These are phyloP conservation scores for Ogataea allantospora DNA, from an alignment of 805 yeast genomes.

Conservation along the genomic window DNA sequence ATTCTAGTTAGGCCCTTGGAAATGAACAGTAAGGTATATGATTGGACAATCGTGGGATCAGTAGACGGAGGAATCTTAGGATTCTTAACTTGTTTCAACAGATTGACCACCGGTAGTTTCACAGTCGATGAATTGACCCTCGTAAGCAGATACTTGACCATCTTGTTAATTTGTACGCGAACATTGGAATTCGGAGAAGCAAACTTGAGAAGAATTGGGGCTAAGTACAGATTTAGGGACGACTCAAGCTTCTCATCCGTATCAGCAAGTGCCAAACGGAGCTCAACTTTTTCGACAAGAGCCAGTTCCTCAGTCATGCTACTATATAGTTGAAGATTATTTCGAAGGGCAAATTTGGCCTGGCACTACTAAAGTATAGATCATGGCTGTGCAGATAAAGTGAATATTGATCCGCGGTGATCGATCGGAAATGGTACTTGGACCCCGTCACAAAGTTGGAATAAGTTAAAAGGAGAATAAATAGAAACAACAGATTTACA, in stretches of 20 bases:
- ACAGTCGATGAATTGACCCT: slow-evolving; percentile 58
- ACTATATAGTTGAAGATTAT: background rate
- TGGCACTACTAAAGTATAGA: slow-evolving; percentile 5
- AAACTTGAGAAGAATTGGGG: slow-evolving; percentile 77
- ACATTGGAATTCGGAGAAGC: slow-evolving; percentile 68
- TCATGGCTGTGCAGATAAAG: slow-evolving; percentile 11
- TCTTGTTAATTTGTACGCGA: slow-evolving; percentile 58
- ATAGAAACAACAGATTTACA: no score
- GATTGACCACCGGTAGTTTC: slow-evolving; percentile 61
- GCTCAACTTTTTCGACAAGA: slow-evolving; percentile 74
- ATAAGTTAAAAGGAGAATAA: no score
- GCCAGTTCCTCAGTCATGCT: slow-evolving; percentile 47
- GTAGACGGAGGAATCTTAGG: slow-evolving; percentile 46
- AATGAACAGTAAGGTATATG: slow-evolving; percentile 63
- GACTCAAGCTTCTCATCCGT: slow-evolving; percentile 62
- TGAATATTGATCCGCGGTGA: background rate
- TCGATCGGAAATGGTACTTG: no score
- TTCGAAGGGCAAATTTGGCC: slow-evolving; percentile 9
- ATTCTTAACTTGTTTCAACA: slow-evolving; percentile 59
- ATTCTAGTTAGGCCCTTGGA: slow-evolving; percentile 67
- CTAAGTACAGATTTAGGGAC: slow-evolving; percentile 58
- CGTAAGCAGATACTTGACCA: slow-evolving; percentile 65
- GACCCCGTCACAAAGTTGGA: no score
- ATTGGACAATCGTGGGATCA: slow-evolving; percentile 51
- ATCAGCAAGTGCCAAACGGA: slow-evolving; percentile 74